Percentiles rank a stretch among this genome's conserved stretches.
Conservation (phyloP, 352 stramenopile genomes). For the Pythium aristosporum region DNA sequence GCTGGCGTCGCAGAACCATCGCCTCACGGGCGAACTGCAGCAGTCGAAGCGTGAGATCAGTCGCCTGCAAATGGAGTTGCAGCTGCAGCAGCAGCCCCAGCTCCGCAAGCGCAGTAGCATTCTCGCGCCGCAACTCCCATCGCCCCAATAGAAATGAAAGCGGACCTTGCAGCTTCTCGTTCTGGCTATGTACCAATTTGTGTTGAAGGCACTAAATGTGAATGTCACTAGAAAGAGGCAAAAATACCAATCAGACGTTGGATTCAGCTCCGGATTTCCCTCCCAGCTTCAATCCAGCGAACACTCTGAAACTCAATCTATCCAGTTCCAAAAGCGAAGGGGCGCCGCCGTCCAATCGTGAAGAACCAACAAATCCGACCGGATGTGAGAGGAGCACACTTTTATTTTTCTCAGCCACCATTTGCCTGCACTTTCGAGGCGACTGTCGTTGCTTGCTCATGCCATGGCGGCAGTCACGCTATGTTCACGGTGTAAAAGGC, state of each 20-base stretch:
- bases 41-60: slow-evolving; percentile 53
- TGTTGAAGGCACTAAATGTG: neutral
- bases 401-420: neutral
- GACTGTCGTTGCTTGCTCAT: too few relatives aligned
- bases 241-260: neutral
- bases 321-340: neutral
- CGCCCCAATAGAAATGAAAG: neutral
- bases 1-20: slow-evolving; percentile 63
- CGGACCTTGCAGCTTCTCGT: neutral
- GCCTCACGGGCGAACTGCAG: slow-evolving; percentile 48
- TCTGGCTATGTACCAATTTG: neutral
- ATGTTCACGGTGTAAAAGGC: too few relatives aligned
- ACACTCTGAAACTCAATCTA: neutral
- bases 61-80: slow-evolving; percentile 53
- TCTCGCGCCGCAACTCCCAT: slow-evolving; percentile 11
- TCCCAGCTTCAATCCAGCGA: neutral
- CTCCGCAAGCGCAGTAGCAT: slow-evolving; percentile 42
- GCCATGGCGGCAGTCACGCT: too few relatives aligned
- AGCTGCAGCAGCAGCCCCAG: slow-evolving; percentile 45
- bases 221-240: neutral
- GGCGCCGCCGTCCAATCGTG: neutral
- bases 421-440: too few relatives aligned
- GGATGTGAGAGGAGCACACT: neutral
- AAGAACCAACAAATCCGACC: neutral
- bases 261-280: slow-evolving; percentile 9